A percentile compares a stretch with the other conserved stretches of the same genome.
phyloP scores from a whole-genome alignment of 495 filamentous ascomycete genomes.

The Thermothielavioides terrestris region DNA sequence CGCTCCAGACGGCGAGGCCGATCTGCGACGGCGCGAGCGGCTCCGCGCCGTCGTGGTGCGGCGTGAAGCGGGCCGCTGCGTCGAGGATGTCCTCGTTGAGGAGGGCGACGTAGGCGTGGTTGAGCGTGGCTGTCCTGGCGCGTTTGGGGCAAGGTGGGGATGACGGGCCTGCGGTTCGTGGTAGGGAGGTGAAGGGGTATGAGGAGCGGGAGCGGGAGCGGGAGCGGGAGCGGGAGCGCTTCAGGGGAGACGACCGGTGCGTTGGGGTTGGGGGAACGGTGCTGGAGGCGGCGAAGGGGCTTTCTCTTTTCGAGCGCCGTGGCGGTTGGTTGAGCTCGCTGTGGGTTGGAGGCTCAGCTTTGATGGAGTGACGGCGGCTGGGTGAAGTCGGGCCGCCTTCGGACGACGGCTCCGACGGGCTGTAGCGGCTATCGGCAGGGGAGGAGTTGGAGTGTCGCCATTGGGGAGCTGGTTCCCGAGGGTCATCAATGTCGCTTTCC shows the following conservation, averaged over 20 bases:
- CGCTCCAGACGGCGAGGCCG: conserved; percentile 61
- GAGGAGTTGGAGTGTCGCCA: background rate
- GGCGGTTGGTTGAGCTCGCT: background rate
- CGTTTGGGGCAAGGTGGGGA: conserved; percentile 25
- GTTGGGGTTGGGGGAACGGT: conserved; percentile 8
- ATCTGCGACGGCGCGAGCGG: conserved; percentile 43
- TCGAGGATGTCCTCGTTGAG: conserved; percentile 49
- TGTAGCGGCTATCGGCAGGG: conserved; percentile 5
- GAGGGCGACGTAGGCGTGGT: conserved; percentile 48
- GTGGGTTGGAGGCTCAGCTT: background rate
- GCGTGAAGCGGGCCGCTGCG: conserved; percentile 23
- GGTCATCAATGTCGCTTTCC: background rate
- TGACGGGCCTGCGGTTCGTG: background rate
- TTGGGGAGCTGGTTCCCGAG: background rate
- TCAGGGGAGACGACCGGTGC: conserved; percentile 3
- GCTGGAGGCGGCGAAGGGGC: conserved; percentile 1
- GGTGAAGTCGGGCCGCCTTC: background rate
- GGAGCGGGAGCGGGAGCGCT: conserved; percentile 6
- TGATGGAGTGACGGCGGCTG: background rate
- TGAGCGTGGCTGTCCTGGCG: conserved; percentile 31
- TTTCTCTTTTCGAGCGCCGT: background rate
- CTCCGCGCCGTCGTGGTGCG: conserved; percentile 5
- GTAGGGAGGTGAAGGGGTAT: no score
- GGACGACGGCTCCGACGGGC: background rate
- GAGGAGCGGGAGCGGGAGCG: background rate